Evolutionary conservation across 1,284 basidiomycete genomes (phyloP), one percentile per base, ranked within the genome.

Genomic region (Tilletia caries): DNA sequence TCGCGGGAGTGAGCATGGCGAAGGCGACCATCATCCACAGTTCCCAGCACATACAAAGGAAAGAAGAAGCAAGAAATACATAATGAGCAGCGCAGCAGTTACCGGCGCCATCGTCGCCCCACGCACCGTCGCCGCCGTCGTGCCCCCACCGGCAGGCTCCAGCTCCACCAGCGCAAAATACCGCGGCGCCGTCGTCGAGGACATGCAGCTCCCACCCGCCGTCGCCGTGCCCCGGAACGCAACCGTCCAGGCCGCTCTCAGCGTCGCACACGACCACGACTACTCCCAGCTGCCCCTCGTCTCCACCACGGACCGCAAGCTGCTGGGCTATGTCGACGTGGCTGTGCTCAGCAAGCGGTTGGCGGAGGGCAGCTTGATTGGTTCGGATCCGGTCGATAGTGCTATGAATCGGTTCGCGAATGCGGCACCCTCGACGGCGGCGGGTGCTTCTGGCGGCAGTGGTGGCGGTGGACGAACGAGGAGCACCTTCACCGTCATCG

Each of bases 291-390:
- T 80, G 2, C 78, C 79, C 13, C 75, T 80, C 13, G 70, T 79
- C 43, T 72, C 71, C 62, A 72, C 73, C 41, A 76, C 76, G 46
- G 74, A 77, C 50, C 71, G 73, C 6, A 76, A 76, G 67, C 64
- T 78, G 68, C 69, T 72, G 52, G 81, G 80, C 29, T 82, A 80
- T 64, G 74, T 81, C 20, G 78, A 81, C 37, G 73, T 82, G 67
- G 69, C 73, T 29, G 73, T 72, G 18, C 73, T 82, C 27, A 70
- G 76, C 43, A 64, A 71, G 44, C 71, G 74, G 41, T 64, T 75
- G 58, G 70, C 75, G 33, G 50, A 65, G 58, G 78, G 74, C 32
- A 71, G 67, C 37, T 46, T 67, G 23, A 70, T 78, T 37, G 67
- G 72, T 64, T 43, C 72, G 6, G 76, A 80, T 37, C 67, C 70